These are phyloP conservation scores for Chlamydomonas sp. DNA, from an alignment of 139 green algal species.

Conservation along the genomic window DNA sequence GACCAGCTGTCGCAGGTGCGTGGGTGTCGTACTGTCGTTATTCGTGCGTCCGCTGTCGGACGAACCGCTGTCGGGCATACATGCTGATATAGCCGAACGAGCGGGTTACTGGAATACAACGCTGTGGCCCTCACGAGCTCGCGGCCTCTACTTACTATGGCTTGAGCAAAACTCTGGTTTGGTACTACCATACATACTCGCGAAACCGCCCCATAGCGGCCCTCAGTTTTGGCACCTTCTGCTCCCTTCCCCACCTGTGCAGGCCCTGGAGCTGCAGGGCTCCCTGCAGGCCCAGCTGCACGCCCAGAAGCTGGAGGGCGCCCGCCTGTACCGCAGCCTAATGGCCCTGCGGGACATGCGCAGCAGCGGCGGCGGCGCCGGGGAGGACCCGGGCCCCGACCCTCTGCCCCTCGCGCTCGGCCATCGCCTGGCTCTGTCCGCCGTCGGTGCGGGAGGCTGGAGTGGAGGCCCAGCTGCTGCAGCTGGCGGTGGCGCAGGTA, in stretches of 20 bases:
- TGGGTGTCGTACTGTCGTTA: not conserved
- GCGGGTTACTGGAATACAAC: no score
- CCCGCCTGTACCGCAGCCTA: constrained; percentile 3
- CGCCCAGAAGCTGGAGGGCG: constrained; percentile 3
- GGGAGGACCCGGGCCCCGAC: not conserved
- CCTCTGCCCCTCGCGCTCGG: not conserved
- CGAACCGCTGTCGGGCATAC: no score
- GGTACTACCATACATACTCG: not conserved
- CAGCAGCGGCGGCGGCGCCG: constrained; percentile 22
- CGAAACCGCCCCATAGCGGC: not conserved
- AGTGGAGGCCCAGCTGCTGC: not conserved
- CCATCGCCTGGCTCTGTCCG: not conserved
- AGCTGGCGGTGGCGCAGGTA: no score
- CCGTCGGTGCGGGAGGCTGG: not conserved
- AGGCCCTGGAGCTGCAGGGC: constrained; percentile 31
- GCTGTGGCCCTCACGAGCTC: no score
- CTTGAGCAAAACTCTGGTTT: not conserved
- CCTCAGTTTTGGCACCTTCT: not conserved
- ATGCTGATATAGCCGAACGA: no score
- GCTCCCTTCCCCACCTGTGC: not conserved
- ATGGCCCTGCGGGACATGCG: constrained; percentile 13
- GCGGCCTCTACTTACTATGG: not conserved
- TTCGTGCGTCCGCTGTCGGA: not conserved
- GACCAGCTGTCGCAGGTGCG: constrained; percentile 15
- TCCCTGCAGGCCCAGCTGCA: constrained; percentile 18